These are phyloP conservation scores for Boechera stricta DNA, from an alignment of 345 rosid species.

Conservation along the genomic window DNA sequence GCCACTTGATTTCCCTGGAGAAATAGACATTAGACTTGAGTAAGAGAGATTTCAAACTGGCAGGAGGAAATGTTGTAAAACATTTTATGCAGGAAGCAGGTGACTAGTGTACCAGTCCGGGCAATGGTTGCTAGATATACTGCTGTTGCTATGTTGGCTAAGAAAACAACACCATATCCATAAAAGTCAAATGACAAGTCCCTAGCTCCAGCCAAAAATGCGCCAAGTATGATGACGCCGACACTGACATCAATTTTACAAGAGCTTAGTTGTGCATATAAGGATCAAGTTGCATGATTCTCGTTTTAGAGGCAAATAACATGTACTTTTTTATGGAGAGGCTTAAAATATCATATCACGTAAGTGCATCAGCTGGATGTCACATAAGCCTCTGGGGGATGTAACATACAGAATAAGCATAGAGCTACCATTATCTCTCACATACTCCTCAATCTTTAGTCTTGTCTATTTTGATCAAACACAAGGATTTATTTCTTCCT, in stretches of 20 bases:
- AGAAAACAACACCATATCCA: constrained; percentile 87
- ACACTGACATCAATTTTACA: constrained; percentile 78
- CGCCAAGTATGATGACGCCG: constrained; percentile 86
- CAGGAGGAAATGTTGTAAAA: constrained; percentile 4
- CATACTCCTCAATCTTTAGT: constrained; percentile 7
- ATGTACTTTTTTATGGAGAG: neutral
- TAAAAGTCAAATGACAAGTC: constrained; percentile 92
- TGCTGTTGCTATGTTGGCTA: constrained; percentile 90
- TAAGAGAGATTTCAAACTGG: constrained; percentile 11
- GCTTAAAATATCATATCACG: constrained; percentile 3
- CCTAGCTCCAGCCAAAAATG: constrained; percentile 94
- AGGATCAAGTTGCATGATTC: constrained; percentile 44
- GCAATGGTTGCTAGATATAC: constrained; percentile 89
- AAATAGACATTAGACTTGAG: constrained; percentile 22
- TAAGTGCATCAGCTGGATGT: constrained; percentile 16
- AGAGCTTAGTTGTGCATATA: constrained; percentile 52
- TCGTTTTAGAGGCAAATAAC: constrained; percentile 1
- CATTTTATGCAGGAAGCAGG: constrained; percentile 10
- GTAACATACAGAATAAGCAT: constrained; percentile 19
- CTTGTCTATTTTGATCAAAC: constrained; percentile 11
- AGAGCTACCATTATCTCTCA: constrained; percentile 12
- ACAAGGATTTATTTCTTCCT: constrained; percentile 12
- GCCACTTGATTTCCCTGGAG: constrained; percentile 93
- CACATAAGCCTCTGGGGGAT: constrained; percentile 19
- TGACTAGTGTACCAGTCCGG: constrained; percentile 68